Evolutionary conservation across 1,284 basidiomycete genomes (phyloP).

Genomic region (Mycena citricolor): DNA sequence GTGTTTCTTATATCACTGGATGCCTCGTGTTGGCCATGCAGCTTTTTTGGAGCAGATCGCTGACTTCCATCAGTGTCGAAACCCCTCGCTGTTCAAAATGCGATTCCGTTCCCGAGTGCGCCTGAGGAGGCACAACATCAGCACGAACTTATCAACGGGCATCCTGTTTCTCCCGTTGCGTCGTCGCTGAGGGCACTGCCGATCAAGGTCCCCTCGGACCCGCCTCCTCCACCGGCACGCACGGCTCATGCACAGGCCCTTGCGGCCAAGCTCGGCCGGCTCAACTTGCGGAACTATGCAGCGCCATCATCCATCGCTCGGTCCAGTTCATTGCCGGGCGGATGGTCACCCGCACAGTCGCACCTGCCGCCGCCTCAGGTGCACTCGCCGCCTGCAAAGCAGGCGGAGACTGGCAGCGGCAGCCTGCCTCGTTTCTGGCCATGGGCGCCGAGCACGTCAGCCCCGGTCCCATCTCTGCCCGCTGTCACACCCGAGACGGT

Average conservation of each 20-base stretch:
- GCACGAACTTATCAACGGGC: too few species aligned
- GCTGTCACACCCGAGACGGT: too few species aligned
- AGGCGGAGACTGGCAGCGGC: constrained; percentile 21
- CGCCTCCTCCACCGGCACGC: constrained; percentile 18
- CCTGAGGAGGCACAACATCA: too few species aligned
- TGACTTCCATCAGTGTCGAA: neutral
- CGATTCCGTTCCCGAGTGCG: constrained; percentile 13
- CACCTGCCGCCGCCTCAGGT: neutral
- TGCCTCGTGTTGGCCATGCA: neutral
- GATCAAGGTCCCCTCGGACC: neutral
- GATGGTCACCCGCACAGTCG: neutral
- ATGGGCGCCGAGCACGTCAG: neutral
- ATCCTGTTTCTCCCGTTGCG: neutral
- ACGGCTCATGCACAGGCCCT: constrained; percentile 22
- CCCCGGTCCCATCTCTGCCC: neutral
- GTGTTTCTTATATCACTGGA: too few species aligned
- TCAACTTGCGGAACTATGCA: constrained; percentile 22
- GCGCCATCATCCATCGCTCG: too few species aligned
- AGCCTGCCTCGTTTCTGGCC: neutral
- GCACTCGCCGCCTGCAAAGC: neutral
- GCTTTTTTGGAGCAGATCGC: constrained; percentile 3
- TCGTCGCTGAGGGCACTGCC: neutral
- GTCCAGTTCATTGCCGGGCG: neutral
- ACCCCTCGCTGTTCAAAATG: neutral
- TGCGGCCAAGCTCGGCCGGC: constrained; percentile 17